phyloP scores from a whole-genome alignment of 495 filamentous ascomycete genomes.

The Tuber melanosporum region DNA sequence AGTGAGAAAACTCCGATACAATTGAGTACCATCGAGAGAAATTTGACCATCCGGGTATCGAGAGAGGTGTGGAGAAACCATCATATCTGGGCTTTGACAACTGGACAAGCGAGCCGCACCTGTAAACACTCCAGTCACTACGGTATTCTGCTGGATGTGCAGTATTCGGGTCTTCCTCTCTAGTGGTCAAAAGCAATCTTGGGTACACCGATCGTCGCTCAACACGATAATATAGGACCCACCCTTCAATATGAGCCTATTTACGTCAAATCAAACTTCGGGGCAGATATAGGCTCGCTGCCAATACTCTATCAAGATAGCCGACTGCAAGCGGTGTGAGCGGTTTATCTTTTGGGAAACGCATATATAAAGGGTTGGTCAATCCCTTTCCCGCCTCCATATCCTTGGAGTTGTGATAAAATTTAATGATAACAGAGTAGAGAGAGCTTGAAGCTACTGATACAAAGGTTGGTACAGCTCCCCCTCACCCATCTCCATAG shows the following conservation, averaged over 20 bases:
- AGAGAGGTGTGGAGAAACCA: neutral
- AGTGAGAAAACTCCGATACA: neutral
- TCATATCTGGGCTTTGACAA: neutral
- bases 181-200: neutral
- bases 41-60: neutral
- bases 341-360: neutral
- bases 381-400: neutral
- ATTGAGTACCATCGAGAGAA: neutral
- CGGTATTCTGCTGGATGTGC: neutral
- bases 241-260: neutral
- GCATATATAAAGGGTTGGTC: neutral
- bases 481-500: neutral
- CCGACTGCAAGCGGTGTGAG: neutral
- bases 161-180: neutral
- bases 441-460: constrained; percentile 1
- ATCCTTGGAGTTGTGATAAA: neutral
- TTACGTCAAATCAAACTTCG: neutral
- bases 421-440: neutral
- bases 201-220: neutral
- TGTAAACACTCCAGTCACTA: neutral
- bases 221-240: neutral
- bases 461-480: neutral
- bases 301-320: neutral
- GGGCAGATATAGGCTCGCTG: neutral
- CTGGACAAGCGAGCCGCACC: neutral